phyloP scores from a whole-genome alignment of 2,329 filamentous ascomycete genomes.

The Lachnellula suecica region DNA sequence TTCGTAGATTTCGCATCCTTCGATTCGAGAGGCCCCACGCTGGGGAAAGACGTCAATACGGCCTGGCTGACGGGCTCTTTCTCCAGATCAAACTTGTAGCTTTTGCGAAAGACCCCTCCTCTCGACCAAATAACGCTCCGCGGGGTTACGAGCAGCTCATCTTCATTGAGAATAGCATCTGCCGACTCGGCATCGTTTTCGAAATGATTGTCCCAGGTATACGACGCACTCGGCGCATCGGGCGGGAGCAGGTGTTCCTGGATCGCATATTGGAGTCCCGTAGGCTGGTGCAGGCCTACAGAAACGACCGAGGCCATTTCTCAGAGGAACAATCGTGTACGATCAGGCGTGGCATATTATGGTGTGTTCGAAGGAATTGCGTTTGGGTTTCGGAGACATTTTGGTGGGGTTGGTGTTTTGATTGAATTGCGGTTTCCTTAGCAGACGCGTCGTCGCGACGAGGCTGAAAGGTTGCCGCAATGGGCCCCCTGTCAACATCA shows the following conservation, averaged over 20 bases:
- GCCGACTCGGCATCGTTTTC: constrained; percentile 37
- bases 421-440: constrained; percentile 7
- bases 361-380: background rate
- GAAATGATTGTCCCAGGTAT: constrained; percentile 71
- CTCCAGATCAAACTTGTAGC: constrained; percentile 83
- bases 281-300: constrained; percentile 85
- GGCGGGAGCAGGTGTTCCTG: constrained; percentile 73
- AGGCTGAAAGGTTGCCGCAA: constrained; percentile 16
- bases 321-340: constrained; percentile 1
- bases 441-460: constrained; percentile 6
- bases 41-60: constrained; percentile 76
- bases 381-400: background rate
- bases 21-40: constrained; percentile 30
- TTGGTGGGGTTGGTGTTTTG: background rate
- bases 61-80: constrained; percentile 85
- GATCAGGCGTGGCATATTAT: background rate
- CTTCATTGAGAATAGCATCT: constrained; percentile 27
- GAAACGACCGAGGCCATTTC: constrained; percentile 88
- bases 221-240: constrained; percentile 64
- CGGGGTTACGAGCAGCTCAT: constrained; percentile 32
- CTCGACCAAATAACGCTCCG: constrained; percentile 71
- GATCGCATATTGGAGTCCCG: constrained; percentile 79
- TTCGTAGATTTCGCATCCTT: constrained; percentile 20
- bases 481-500: background rate
- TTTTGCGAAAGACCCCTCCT: constrained; percentile 79